Evolutionary conservation across 164 flowering plant species (phyloP).

Genomic region (Nelumbo lutea): DNA sequence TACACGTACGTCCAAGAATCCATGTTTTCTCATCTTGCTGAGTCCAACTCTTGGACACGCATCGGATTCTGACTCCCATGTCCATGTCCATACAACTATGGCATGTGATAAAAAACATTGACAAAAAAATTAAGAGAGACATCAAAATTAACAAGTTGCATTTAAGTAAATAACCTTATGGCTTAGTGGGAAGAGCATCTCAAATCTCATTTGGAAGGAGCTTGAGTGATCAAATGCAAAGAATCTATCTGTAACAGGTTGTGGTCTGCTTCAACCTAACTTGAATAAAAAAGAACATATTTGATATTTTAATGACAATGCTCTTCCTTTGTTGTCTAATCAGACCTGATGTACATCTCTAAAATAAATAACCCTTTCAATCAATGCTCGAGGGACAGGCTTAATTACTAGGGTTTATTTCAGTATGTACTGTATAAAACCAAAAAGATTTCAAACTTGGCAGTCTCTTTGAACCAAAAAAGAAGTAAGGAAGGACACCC

Average conservation of each 20-base stretch:
- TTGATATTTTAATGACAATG: neutral
- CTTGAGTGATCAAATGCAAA: neutral
- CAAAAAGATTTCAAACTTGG: slow-evolving; percentile 2
- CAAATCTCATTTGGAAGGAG: neutral
- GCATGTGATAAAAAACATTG: too few relatives aligned
- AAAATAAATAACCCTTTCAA: neutral
- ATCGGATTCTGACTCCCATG: too few relatives aligned
- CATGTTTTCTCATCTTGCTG: too few relatives aligned
- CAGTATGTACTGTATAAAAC: neutral
- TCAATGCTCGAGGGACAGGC: neutral
- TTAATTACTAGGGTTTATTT: neutral
- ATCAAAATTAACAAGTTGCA: too few relatives aligned
- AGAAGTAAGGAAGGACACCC: neutral
- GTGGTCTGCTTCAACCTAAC: neutral
- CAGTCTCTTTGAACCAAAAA: neutral
- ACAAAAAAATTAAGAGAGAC: too few relatives aligned
- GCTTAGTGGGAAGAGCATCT: too few relatives aligned
- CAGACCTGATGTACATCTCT: neutral
- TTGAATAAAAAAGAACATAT: neutral
- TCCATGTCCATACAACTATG: too few relatives aligned
- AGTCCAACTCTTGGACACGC: too few relatives aligned
- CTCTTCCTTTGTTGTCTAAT: neutral
- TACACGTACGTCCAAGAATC: too few relatives aligned
- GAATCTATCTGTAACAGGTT: neutral
- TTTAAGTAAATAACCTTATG: too few relatives aligned